Conservation (phyloP, 116 monocot genomes). For the Trichopus zeylanicus region DNA sequence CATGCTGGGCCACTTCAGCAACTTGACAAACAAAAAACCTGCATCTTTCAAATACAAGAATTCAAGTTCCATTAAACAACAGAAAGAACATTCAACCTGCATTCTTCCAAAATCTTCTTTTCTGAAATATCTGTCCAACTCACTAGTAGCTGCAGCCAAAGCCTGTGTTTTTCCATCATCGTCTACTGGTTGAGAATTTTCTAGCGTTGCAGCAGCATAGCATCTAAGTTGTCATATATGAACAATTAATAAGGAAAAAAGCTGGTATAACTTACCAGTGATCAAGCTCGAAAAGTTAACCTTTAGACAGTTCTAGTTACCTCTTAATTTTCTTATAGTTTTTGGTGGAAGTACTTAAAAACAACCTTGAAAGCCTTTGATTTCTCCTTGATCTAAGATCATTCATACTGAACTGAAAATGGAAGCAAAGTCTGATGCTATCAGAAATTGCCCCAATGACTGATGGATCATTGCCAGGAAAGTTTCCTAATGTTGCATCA, state of each 20-base stretch:
- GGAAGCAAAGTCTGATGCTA: constrained; percentile 29
- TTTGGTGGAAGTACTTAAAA: neutral
- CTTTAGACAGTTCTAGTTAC: neutral
- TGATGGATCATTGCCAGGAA: constrained; percentile 20
- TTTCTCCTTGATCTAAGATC: constrained; percentile 56
- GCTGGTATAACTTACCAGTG: neutral
- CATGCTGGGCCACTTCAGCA: too few relatives aligned
- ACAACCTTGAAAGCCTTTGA: constrained; percentile 29
- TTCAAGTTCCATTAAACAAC: neutral
- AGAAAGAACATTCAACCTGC: constrained; percentile 46
- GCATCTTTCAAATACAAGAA: neutral
- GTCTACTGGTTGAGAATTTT: constrained; percentile 43
- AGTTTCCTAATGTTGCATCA: constrained; percentile 12
- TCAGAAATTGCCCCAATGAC: constrained; percentile 8
- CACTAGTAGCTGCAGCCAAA: constrained; percentile 68
- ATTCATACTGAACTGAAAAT: constrained; percentile 50
- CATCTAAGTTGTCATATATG: constrained; percentile 29
- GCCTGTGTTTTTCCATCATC: constrained; percentile 47
- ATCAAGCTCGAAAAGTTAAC: too few relatives aligned
- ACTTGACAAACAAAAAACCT: neutral
- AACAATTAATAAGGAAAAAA: neutral
- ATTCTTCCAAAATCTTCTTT: constrained; percentile 92
- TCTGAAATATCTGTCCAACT: constrained; percentile 83
- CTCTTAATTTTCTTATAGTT: neutral
- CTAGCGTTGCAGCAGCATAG: constrained; percentile 75